Evolutionary conservation across 371 early-diverging fungal genomes (phyloP).

Genomic region (Circinella minor): DNA sequence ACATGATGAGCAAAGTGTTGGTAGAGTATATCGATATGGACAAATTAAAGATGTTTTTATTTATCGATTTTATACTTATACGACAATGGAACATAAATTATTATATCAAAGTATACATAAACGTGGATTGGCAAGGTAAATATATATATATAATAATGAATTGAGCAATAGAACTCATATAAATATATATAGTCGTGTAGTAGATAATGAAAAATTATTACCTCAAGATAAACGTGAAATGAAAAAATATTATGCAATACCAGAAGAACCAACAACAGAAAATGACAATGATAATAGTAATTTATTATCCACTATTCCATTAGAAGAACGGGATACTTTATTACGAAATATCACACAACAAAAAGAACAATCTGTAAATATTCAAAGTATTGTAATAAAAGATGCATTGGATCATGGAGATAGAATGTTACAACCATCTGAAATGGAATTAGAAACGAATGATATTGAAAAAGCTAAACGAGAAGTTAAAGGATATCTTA

Average conservation of each 20-base stretch:
- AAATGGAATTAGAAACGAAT: neutral
- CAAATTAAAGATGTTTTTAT: constrained; percentile 57
- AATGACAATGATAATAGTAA: neutral
- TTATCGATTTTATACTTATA: constrained; percentile 54
- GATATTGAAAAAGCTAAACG: constrained; percentile 2
- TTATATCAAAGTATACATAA: constrained; percentile 38
- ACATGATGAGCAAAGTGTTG: constrained; percentile 90
- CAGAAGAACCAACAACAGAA: constrained; percentile 15
- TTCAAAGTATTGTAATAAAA: neutral
- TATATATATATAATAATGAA: too few relatives aligned
- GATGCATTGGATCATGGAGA: neutral
- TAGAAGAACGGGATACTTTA: neutral
- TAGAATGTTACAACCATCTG: too few relatives aligned
- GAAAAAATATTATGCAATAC: constrained; percentile 50
- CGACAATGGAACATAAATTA: constrained; percentile 43
- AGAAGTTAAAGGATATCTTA: neutral
- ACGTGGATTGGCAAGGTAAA: constrained; percentile 37
- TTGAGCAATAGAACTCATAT: too few relatives aligned
- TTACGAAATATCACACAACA: neutral
- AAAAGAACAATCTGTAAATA: neutral
- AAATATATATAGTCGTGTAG: constrained; percentile 49
- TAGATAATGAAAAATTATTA: constrained; percentile 63
- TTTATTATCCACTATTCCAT: neutral
- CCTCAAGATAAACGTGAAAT: constrained; percentile 46
- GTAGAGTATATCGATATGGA: constrained; percentile 69